A percentile compares a stretch with the other conserved stretches of the same genome.
These are phyloP conservation scores for Lasiodiplodia theobromae DNA, from an alignment of 2,329 filamentous ascomycete species.

Conservation along the genomic window DNA sequence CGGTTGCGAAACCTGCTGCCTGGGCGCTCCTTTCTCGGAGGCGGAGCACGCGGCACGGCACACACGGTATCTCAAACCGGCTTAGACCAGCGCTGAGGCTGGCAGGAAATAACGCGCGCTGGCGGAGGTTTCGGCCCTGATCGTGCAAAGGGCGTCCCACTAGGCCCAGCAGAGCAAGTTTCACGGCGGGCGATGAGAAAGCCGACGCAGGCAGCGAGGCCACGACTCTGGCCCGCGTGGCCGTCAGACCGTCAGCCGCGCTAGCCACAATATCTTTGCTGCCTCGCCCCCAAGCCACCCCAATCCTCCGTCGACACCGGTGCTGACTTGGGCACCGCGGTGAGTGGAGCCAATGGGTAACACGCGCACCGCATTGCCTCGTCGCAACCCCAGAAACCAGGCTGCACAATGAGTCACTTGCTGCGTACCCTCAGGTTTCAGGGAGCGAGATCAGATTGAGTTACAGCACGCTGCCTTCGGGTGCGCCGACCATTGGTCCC, in stretches of 20 bases:
- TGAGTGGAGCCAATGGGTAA: neutral
- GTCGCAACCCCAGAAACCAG: neutral
- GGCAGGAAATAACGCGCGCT: neutral
- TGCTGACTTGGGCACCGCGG: neutral
- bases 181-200: neutral
- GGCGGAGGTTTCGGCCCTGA: constrained; percentile 14
- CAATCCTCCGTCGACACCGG: constrained; percentile 14
- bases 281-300: neutral
- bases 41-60: constrained; percentile 30
- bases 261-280: neutral
- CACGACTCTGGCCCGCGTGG: neutral
- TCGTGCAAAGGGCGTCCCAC: constrained; percentile 5
- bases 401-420: constrained; percentile 20
- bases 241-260: constrained; percentile 1
- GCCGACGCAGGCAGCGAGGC: neutral
- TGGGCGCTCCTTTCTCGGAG: neutral
- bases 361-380: constrained; percentile 18
- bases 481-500: neutral
- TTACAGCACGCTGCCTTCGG: neutral
- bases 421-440: constrained; percentile 6
- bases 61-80: constrained; percentile 2
- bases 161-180: neutral
- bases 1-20: neutral
- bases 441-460: constrained; percentile 20
- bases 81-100: neutral